Base-by-base conservation (phyloP, 2,329 filamentous ascomycete genomes). In the Arthrobotrys sinensis region DNA sequence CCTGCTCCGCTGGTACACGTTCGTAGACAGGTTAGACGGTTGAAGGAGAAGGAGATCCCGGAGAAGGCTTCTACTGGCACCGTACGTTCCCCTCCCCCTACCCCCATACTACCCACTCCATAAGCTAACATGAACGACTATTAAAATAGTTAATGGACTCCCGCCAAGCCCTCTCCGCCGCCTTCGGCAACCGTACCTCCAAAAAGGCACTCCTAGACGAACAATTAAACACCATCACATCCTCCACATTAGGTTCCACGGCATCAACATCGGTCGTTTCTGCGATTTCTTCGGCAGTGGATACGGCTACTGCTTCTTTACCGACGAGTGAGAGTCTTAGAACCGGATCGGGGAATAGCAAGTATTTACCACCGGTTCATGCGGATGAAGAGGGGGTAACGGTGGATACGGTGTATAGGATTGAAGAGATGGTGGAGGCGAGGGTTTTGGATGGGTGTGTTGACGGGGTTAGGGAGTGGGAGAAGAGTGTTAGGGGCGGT, bases 151-250 rank as follows among this genome's bases (percentile, higher is more conserved):
- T 72, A 10, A 32, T 78, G 57, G 43, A 81, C 81, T 80, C 67
- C 19, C 89, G 89, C 81, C 91, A 90, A 81, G 89, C 91, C 1
- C 89, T 96, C 11, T 92, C 92, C 46, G 88, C 92, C 81, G 90
- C 91, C 36, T 96, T 96, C 82, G 93, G 93, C 83, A 95, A 92
- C 28, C 94, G 93, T 86, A 95, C 94, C 85, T 91, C 93, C 21
- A 92, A 91, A 87, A 95, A 94, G 85, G 91, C 90, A 0, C 90
- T 96, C 81, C 87, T 88, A 21, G 83, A 84, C 40, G 83, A 82
- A 50, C 83, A 83, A 69, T 85, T 86, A n/a, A 85, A 85, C 40
- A 64, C 76, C 16, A 75, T 79, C 32, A 79, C 69, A 19, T 3
- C 52, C 16, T 21, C n/a, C 11, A 69, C 76, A 7, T 48, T 79